Percentiles rank a stretch among this genome's conserved stretches.
Conservation (phyloP, 768 basidiomycete species). For the Suillus alpinus region DNA sequence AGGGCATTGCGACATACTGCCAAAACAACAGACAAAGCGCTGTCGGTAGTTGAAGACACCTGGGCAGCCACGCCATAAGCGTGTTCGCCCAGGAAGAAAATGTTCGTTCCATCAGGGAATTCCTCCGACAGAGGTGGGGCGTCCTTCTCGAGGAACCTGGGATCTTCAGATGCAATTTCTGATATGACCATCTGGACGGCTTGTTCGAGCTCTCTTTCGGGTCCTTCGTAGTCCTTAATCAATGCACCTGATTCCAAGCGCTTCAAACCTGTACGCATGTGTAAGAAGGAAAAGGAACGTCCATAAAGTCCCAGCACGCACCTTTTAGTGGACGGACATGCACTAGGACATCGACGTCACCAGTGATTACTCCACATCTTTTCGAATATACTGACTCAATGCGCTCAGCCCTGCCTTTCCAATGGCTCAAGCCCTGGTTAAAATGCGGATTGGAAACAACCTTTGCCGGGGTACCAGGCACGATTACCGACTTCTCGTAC, state of each 20-base stretch:
- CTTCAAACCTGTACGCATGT: conserved; percentile 64
- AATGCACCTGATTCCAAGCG: conserved; percentile 86
- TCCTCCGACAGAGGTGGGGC: conserved; percentile 84
- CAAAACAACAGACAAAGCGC: conserved; percentile 74
- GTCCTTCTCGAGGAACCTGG: conserved; percentile 77
- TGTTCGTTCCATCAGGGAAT: conserved; percentile 85
- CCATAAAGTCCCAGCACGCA: conserved; percentile 26
- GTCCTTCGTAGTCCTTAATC: conserved; percentile 89
- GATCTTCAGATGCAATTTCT: conserved; percentile 84
- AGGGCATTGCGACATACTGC: conserved; percentile 53
- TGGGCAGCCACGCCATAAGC: conserved; percentile 96
- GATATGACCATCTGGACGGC: conserved; percentile 85
- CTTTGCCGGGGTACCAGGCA: conserved; percentile 48
- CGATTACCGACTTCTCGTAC: conserved; percentile 68
- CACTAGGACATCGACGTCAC: conserved; percentile 73
- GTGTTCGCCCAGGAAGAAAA: conserved; percentile 94
- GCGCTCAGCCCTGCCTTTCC: conserved; percentile 79
- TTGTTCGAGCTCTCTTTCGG: conserved; percentile 79
- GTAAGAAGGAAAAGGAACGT: neutral
- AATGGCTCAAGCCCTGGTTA: conserved; percentile 62
- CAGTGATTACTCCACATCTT: conserved; percentile 81
- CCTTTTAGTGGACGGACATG: conserved; percentile 94
- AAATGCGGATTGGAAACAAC: conserved; percentile 74
- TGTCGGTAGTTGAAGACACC: conserved; percentile 69
- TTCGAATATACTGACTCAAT: conserved; percentile 89